These are phyloP conservation scores for Conidiobolus coronatus DNA, from an alignment of 371 early-diverging fungal genomes.

Conservation along the genomic window DNA sequence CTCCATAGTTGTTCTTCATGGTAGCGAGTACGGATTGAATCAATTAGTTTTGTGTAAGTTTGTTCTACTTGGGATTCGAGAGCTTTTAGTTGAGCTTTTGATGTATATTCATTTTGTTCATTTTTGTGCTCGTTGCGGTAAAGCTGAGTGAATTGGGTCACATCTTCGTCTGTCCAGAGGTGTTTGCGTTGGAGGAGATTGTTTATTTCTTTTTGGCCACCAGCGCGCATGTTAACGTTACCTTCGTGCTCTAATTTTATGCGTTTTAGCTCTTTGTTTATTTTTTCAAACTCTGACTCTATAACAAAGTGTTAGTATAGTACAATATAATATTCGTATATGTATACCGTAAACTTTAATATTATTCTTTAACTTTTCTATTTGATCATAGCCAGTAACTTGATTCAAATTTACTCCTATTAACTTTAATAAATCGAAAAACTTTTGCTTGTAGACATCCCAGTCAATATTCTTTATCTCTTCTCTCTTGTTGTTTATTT, in stretches of 20 bases:
- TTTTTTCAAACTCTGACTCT: slow-evolving; percentile 24
- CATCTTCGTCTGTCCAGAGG: slow-evolving; percentile 63
- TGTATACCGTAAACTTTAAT: slow-evolving; percentile 37
- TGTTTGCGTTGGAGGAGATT: slow-evolving; percentile 71
- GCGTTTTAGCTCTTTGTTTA: slow-evolving; percentile 27
- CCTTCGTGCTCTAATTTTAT: slow-evolving; percentile 44
- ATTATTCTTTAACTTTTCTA: slow-evolving; percentile 40
- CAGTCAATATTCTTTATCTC: no score
- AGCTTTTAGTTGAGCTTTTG: slow-evolving; percentile 29
- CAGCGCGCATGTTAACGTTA: slow-evolving; percentile 38
- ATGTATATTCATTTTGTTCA: slow-evolving; percentile 31
- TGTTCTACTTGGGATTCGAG: slow-evolving; percentile 44
- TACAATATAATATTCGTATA: neutral
- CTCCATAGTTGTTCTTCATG: slow-evolving; percentile 91
- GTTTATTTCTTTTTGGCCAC: slow-evolving; percentile 69
- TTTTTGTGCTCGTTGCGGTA: slow-evolving; percentile 58
- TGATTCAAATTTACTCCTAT: slow-evolving; percentile 18
- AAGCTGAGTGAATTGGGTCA: slow-evolving; percentile 62
- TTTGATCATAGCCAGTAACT: slow-evolving; percentile 58
- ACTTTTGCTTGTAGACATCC: no score
- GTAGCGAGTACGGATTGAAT: slow-evolving; percentile 52
- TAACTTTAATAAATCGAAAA: no score
- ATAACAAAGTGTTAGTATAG: neutral
- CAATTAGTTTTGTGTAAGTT: slow-evolving; percentile 34
- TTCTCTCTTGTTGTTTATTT: no score